These are phyloP conservation scores for Hirschioporus abietinus DNA, from an alignment of 768 basidiomycete species.

Conservation along the genomic window DNA sequence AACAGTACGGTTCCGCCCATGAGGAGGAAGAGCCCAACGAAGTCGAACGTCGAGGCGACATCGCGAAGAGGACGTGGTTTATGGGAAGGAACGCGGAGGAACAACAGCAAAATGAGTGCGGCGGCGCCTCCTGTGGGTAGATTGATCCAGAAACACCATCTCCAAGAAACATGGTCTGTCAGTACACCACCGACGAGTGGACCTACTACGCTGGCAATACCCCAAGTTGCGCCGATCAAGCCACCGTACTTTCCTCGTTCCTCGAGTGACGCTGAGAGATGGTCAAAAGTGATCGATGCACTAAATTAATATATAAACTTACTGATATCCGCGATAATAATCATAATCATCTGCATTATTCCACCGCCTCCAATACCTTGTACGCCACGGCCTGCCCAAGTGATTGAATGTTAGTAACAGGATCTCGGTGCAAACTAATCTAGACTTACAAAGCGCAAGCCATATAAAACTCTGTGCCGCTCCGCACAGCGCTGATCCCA, in stretches of 20 bases:
- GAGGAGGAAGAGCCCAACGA: constrained; percentile 58
- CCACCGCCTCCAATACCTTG: constrained; percentile 27
- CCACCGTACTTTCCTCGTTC: constrained; percentile 26
- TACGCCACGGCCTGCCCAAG: constrained; percentile 18
- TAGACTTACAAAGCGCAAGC: constrained; percentile 16
- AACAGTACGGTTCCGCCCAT: constrained; percentile 61
- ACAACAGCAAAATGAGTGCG: constrained; percentile 15
- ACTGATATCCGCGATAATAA: constrained; percentile 26
- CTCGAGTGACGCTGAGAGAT: constrained; percentile 9
- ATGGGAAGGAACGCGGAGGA: constrained; percentile 19
- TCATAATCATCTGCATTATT: constrained; percentile 16
- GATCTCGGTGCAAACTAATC: background rate
- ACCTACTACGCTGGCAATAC: constrained; percentile 48
- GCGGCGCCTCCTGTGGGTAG: constrained; percentile 19
- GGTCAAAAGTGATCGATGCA: background rate
- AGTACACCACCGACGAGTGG: constrained; percentile 47
- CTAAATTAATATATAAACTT: background rate
- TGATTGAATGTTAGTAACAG: no score
- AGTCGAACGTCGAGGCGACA: constrained; percentile 66
- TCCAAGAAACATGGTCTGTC: constrained; percentile 18
- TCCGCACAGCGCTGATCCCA: constrained; percentile 22
- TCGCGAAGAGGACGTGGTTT: constrained; percentile 45
- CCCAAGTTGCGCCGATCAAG: constrained; percentile 26
- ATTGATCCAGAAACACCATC: constrained; percentile 23
- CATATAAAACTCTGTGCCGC: constrained; percentile 25